A percentile compares a stretch with the other conserved stretches of the same genome.
phyloP scores from a whole-genome alignment of 352 stramenopile genomes.

The Pythium dissotocum region DNA sequence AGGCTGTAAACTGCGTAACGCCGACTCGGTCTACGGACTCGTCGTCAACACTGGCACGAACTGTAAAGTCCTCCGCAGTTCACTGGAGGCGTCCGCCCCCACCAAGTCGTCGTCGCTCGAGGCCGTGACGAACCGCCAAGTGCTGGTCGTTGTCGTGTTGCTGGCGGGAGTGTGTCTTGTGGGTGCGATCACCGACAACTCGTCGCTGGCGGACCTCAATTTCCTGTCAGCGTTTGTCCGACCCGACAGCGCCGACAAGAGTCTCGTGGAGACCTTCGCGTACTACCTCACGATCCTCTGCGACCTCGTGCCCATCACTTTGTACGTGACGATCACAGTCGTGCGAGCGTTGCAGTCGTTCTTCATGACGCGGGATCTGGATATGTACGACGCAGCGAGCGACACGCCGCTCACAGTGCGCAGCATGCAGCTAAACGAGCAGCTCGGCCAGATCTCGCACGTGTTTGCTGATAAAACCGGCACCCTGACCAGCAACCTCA shows the following conservation, averaged over 20 bases:
- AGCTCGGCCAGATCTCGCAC: slow-evolving; percentile 92
- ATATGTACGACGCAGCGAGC: slow-evolving; percentile 79
- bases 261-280: slow-evolving; percentile 62
- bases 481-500: slow-evolving; percentile 84
- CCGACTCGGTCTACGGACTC: slow-evolving; percentile 83
- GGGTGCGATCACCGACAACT: slow-evolving; percentile 53
- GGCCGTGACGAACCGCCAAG: slow-evolving; percentile 73
- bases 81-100: slow-evolving; percentile 40
- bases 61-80: slow-evolving; percentile 89
- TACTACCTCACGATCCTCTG: slow-evolving; percentile 83
- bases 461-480: slow-evolving; percentile 94
- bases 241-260: slow-evolving; percentile 36
- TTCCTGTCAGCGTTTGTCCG: slow-evolving; percentile 37
- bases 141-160: slow-evolving; percentile 74
- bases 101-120: slow-evolving; percentile 77
- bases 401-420: slow-evolving; percentile 69
- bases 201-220: slow-evolving; percentile 45
- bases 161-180: slow-evolving; percentile 63
- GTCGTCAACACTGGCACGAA: slow-evolving; percentile 92
- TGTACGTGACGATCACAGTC: slow-evolving; percentile 85
- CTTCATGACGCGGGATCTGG: slow-evolving; percentile 78
- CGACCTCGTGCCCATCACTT: slow-evolving; percentile 81
- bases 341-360: slow-evolving; percentile 86
- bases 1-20: slow-evolving; percentile 88
- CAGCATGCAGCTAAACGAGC: slow-evolving; percentile 83